A percentile compares a stretch with the other conserved stretches of the same genome.
These are phyloP conservation scores for Metschnikowia corniflorae DNA, from an alignment of 805 yeast species.

Conservation along the genomic window DNA sequence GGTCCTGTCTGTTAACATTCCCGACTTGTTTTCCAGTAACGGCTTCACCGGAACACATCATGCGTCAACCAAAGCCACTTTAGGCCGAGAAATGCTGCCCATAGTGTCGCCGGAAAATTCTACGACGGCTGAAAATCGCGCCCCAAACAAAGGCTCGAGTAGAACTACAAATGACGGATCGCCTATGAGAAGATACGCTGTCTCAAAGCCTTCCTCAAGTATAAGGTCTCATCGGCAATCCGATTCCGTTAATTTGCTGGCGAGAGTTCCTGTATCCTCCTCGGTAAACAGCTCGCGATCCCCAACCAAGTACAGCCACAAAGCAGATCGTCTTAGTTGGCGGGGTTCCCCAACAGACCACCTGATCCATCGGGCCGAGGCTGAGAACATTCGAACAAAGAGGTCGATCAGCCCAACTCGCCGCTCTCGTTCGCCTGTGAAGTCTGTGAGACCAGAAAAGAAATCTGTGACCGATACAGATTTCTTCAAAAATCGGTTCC, in stretches of 20 bases:
- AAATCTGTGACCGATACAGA: slow-evolving; percentile 1
- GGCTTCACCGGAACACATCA: too few relatives aligned
- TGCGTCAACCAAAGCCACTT: too few relatives aligned
- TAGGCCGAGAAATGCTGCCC: too few relatives aligned
- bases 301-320: slow-evolving; percentile 12
- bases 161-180: slow-evolving; percentile 7
- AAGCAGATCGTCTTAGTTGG: slow-evolving; percentile 5
- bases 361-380: slow-evolving; percentile 3
- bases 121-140: too few relatives aligned
- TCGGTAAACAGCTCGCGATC: slow-evolving; percentile 11
- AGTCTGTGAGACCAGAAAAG: slow-evolving; percentile 26
- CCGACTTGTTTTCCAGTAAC: too few relatives aligned
- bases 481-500: slow-evolving; percentile 28
- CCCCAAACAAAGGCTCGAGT: too few relatives aligned
- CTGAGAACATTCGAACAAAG: too few relatives aligned
- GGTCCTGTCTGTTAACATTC: too few relatives aligned
- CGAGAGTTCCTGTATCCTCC: not conserved
- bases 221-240: not conserved
- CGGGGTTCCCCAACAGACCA: slow-evolving; percentile 8
- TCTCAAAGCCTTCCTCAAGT: not conserved
- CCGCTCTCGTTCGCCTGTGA: too few relatives aligned
- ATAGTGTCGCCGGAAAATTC: too few relatives aligned
- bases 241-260: not conserved
- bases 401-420: too few relatives aligned
- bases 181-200: slow-evolving; percentile 2